Percentiles rank a stretch among this genome's conserved stretches.
Evolutionary conservation across 2,329 filamentous ascomycete genomes (phyloP).

Genomic region (Dothistroma septosporum): DNA sequence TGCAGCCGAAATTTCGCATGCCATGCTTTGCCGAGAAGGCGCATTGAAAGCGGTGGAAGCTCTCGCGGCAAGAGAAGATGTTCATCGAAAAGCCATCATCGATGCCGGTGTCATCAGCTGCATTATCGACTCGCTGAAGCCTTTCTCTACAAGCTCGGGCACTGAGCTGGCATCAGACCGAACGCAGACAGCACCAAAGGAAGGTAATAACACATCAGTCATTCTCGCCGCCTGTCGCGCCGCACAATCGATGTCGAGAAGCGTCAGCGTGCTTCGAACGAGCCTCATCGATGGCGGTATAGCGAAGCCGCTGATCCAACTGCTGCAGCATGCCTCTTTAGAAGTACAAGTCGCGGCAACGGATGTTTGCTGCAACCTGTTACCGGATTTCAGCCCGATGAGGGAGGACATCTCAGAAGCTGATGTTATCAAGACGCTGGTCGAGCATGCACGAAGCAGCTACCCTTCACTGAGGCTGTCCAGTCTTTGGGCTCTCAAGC

Average conservation of each 20-base stretch:
- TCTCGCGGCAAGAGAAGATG: conserved; percentile 74
- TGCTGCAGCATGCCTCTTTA: conserved; percentile 69
- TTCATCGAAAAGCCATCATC: conserved; percentile 76
- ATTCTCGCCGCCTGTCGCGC: conserved; percentile 81
- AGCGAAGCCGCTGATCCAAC: conserved; percentile 68
- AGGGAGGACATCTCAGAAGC: conserved; percentile 71
- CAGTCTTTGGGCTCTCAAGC: conserved; percentile 90
- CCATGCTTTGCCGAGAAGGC: conserved; percentile 70
- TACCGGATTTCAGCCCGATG: conserved; percentile 87
- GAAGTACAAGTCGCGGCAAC: conserved; percentile 84
- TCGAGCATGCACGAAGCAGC: conserved; percentile 75
- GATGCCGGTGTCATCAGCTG: conserved; percentile 75
- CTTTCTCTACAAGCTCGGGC: conserved; percentile 42
- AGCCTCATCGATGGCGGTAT: conserved; percentile 82
- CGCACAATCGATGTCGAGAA: conserved; percentile 75
- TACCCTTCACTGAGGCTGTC: conserved; percentile 77
- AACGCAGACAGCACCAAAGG: conserved; percentile 44
- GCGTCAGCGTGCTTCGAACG: conserved; percentile 77
- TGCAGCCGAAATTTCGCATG: conserved; percentile 60
- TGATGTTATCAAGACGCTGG: conserved; percentile 72
- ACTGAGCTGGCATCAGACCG: conserved; percentile 27
- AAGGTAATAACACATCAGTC: conserved; percentile 74
- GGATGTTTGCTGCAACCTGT: conserved; percentile 76
- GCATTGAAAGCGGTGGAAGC: conserved; percentile 76
- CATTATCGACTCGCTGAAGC: conserved; percentile 76